Base-by-base conservation (phyloP, 176 grass and related monocot genomes). In the Musa itinerans region DNA sequence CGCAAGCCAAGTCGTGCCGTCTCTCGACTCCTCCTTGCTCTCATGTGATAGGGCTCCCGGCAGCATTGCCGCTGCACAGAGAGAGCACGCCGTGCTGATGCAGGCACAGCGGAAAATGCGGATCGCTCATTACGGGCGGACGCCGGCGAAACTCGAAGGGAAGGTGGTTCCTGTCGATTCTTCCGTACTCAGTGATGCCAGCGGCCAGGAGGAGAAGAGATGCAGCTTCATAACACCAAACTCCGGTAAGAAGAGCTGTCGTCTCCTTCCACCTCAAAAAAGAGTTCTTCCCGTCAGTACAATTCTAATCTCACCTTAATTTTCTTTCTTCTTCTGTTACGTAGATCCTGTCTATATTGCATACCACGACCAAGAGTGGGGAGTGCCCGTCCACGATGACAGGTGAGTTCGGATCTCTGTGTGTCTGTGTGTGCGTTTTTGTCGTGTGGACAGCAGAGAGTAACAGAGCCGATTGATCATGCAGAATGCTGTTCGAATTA, bases 281-380 rank as follows among this genome's bases (percentile, higher is more conserved):
- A 16, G 13, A 7, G 22, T 61, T 19, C 2, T 75, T 48, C 8
- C 13, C 24, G 50, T 43, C 34, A 6, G 34, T 43, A 43, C 4
- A 43, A 43, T 6, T 43, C 3, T 43, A 29, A 29, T 29, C 29
- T 29, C 29, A 29, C 29, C 29, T 29, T 29, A 43, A 49, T 11
- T 48, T 59, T 12, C 14, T 34, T 20, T 62, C 14, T 75, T 19
- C 43, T 54, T 14, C n/a, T 71, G 53, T 22, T 52, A 43, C 19
- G 54, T 52, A 88, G 93, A 93, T 76, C 86, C 88, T 14, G 55
- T 90, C 65, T 93, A 89, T 9, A 82, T 97, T 26, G 85, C 90
- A 1, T 97, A 97, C 86, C 93, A 97, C 54, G 93, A 97, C 27
- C 86, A 93, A 72, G 93, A 97, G 61, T 97, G 93, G 93, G 93